phyloP scores from a whole-genome alignment of 1,139 yeast genomes.

The Blastobotrys arbuscula region DNA sequence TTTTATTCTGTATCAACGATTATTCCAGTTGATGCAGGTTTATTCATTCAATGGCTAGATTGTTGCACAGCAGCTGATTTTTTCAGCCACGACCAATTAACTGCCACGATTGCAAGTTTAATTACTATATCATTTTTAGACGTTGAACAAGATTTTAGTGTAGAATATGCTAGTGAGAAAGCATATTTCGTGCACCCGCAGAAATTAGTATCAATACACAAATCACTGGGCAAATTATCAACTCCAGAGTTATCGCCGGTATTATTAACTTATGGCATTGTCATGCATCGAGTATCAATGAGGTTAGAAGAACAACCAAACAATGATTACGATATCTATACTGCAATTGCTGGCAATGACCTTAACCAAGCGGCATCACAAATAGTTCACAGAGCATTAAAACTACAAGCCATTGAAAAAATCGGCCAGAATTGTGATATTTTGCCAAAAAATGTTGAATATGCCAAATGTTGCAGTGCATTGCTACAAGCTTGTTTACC shows the following conservation, averaged over 20 bases:
- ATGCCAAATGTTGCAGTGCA: slow-evolving; percentile 54
- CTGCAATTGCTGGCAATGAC: slow-evolving; percentile 14
- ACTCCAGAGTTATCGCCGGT: slow-evolving; percentile 42
- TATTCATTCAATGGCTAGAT: slow-evolving; percentile 26
- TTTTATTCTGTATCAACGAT: slow-evolving; percentile 28
- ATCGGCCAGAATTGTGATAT: slow-evolving; percentile 38
- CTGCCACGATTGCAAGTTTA: slow-evolving; percentile 25
- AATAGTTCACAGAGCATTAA: slow-evolving; percentile 37
- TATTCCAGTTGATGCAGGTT: slow-evolving; percentile 23
- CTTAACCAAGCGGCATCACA: slow-evolving; percentile 20
- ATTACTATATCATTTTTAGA: slow-evolving; percentile 32
- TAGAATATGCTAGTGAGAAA: slow-evolving; percentile 21
- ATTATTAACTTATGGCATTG: slow-evolving; percentile 66
- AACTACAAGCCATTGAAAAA: slow-evolving; percentile 40
- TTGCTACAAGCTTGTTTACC: slow-evolving; percentile 58
- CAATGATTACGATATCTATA: slow-evolving; percentile 12
- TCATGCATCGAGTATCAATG: slow-evolving; percentile 51
- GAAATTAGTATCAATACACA: slow-evolving; percentile 41
- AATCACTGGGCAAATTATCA: slow-evolving; percentile 25
- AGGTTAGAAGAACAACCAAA: slow-evolving; percentile 39
- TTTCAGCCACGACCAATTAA: background rate
- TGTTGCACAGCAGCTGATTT: slow-evolving; percentile 5
- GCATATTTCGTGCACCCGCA: slow-evolving; percentile 44
- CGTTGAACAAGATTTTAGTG: slow-evolving; percentile 29
- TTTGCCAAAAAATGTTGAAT: slow-evolving; percentile 44